Evolutionary conservation across 768 basidiomycete species (phyloP), one percentile per base, ranked within the genome.

Genomic region (Suillus subaureus): DNA sequence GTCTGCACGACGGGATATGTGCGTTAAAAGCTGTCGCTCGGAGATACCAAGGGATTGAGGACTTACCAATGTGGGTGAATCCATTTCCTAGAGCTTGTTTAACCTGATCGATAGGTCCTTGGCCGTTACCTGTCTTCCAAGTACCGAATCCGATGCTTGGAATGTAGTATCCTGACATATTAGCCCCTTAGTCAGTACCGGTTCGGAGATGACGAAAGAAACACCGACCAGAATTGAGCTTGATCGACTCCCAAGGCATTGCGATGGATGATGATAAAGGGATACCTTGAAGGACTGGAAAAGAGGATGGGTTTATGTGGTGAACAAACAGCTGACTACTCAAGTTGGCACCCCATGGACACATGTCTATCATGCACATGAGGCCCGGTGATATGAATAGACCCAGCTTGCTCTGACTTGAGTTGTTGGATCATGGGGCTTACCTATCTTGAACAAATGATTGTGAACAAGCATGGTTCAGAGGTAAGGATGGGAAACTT

Each of bases 51-150:
- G 6, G 33, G 33, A 28, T 21, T 6, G 21, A 55, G 4, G 21
- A 13, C 84, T 61, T 67, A 86, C 89, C 89, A 55, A 91, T 73
- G 70, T 90, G 90, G 58, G 75, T 77, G 79, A 89, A 89, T 4
- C 89, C 90, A 4, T 84, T 81, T 0, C 81, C 81, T 51, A 90
- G 75, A 3, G 88, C 89, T 69, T 88, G 86, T 69, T 86, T 85
- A 33, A 91, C 85, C 68, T 84, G 82, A 70, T 83, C 80, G 31
- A 81, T 79, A 6, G 84, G 73, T 31, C 74, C 78, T 66, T 84
- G 81, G 1, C 87, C 88, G 40, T 85, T 84, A n/a, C 54, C 54
- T 35, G 54, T 55, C 54, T 55, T 55, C 54, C 54, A 55, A 55
- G 54, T 55, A 33, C 54, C 54, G 54, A 55, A 55, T 35, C 21